Evolutionary conservation across 2,329 filamentous ascomycete species (phyloP), one percentile per base, ranked within the genome.

Genomic region (Colletotrichum paranaense): DNA sequence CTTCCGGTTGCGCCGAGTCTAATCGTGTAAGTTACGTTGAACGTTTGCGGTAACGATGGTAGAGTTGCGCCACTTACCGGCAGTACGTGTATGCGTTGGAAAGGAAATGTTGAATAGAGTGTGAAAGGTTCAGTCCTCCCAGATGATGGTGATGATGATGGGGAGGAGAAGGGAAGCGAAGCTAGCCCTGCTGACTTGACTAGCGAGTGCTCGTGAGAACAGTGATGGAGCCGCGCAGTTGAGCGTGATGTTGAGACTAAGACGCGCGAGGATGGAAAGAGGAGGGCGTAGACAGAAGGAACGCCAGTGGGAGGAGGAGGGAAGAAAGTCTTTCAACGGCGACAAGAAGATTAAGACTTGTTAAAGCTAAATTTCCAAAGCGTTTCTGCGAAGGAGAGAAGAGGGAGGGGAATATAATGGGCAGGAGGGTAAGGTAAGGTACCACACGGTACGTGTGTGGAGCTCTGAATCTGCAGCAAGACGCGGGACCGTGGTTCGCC

Each of bases 1-100:
- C 65, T 60, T 65, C 70, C 70, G 70, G 52, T 57, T 55, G 59
- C 70, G 70, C 69, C 66, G 58, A 73, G 70, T 69, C 70, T 73
- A 69, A 38, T 52, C 24, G 53, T 69, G 59, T 69, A 64, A 73
- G 70, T 69, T 73, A 69, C 53, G 30, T 56, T 64, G 14, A 69
- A 58, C 65, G 66, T 73, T 73, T 32, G 19, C 58, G 32, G 32
- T 26, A 30, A 12, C n/a, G 2, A 35, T 16, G 16, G 63, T 60
- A 64, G 59, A 69, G 30, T 69, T 64, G 66, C 70, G 70, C 70
- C 70, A 73, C 70, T 60, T 63, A 73, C 70, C 60, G 26, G 42
- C 32, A 32, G 26, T n/a, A 53, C 24, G 28, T 64, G 49, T 49
- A 55, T 32, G 60, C 19, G 32, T 5, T 4, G 14, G 62, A 56